phyloP scores from a whole-genome alignment of 1,284 basidiomycete species.

The Volvariella surrecta region DNA sequence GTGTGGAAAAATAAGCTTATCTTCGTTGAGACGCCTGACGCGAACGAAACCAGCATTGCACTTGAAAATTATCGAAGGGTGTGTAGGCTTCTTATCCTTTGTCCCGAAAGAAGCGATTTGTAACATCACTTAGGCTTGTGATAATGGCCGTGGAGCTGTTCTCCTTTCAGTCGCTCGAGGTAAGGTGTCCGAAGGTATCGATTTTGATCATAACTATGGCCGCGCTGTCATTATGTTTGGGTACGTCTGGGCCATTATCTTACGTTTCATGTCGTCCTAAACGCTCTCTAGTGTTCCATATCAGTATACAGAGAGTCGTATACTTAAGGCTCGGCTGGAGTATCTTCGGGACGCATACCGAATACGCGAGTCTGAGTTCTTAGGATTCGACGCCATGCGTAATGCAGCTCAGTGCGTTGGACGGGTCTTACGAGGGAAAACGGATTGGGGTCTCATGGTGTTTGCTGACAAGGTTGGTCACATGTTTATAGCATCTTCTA shows the following conservation, averaged over 20 bases:
- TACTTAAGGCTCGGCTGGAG: slow-evolving; percentile 94
- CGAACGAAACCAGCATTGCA: slow-evolving; percentile 97
- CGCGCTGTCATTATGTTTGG: slow-evolving; percentile 99
- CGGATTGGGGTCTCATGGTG: slow-evolving; percentile 99
- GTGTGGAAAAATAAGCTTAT: slow-evolving; percentile 99
- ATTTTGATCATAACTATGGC: slow-evolving; percentile 99
- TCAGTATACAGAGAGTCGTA: slow-evolving; percentile 98
- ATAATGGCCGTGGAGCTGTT: slow-evolving; percentile 97
- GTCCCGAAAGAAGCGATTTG: not conserved
- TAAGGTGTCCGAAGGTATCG: slow-evolving; percentile 99
- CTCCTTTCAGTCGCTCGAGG: slow-evolving; percentile 96
- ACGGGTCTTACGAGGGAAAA: slow-evolving; percentile 95
- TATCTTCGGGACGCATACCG: slow-evolving; percentile 98
- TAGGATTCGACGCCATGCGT: slow-evolving; percentile 99
- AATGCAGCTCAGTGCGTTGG: slow-evolving; percentile 99
- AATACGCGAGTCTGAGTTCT: slow-evolving; percentile 96
- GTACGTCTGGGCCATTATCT: slow-evolving; percentile 31
- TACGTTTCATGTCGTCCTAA: slow-evolving; percentile 6
- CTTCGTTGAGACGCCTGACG: slow-evolving; percentile 99
- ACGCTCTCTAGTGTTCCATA: slow-evolving; percentile 73
- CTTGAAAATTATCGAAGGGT: slow-evolving; percentile 95
- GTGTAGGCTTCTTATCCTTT: slow-evolving; percentile 16
- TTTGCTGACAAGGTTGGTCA: slow-evolving; percentile 92
- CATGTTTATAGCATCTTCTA: not conserved
- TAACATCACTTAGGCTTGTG: slow-evolving; percentile 68